Evolutionary conservation across 306 rosid species (phyloP).

Genomic region (Cucurbita argyrosperma): DNA sequence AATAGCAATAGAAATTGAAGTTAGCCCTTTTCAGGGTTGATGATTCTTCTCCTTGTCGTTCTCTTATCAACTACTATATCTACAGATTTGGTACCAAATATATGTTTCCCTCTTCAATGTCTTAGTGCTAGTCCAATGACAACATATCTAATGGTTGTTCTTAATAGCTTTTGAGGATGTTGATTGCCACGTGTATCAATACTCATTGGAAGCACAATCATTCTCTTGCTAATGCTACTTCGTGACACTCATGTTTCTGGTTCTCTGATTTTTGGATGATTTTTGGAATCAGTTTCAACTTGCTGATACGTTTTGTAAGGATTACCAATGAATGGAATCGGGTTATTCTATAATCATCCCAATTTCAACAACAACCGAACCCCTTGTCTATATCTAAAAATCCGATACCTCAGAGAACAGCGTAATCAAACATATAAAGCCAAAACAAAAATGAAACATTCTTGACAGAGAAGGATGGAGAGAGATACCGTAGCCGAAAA

Average conservation of each 20-base stretch:
- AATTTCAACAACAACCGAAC: neutral
- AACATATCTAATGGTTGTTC: neutral
- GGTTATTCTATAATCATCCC: neutral
- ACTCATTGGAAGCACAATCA: neutral
- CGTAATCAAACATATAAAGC: neutral
- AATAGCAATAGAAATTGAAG: neutral
- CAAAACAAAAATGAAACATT: neutral
- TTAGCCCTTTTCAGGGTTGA: neutral
- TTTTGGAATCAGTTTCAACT: neutral
- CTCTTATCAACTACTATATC: neutral
- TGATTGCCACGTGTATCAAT: neutral
- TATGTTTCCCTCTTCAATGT: neutral
- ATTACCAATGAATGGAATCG: neutral
- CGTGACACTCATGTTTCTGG: neutral
- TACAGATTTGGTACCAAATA: neutral
- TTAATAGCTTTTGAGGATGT: neutral
- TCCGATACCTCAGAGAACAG: no score
- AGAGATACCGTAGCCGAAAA: conserved; percentile 73
- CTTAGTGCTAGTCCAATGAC: neutral
- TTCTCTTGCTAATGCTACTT: neutral
- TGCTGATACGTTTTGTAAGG: neutral
- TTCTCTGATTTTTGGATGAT: neutral
- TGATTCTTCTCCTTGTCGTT: neutral
- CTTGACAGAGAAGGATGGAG: neutral
- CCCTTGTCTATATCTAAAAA: no score